Evolutionary conservation across 2,329 filamentous ascomycete genomes (phyloP), one percentile per base, ranked within the genome.

Genomic region (Pseudocercospora pini-densiflorae): DNA sequence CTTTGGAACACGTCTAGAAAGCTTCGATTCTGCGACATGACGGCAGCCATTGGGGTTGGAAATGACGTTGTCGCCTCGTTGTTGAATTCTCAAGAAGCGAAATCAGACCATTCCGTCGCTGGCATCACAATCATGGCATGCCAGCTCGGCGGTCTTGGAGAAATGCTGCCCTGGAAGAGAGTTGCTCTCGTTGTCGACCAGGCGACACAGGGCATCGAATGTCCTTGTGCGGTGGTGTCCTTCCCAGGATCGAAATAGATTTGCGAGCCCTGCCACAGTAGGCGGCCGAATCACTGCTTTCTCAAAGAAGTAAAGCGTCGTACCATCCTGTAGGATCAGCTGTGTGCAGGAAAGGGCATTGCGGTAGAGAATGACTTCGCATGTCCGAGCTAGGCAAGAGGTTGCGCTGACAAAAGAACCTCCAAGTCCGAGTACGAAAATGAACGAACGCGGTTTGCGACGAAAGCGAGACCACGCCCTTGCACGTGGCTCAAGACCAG

Each of bases 1-100:
- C 19, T 27, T 53, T 19, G 49, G n/a, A 53, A 53, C 49, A 14
- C 19, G 23, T 53, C 49, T 53, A 53, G 49, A 53, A 53, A 14
- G n/a, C 19, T 53, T 53, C 49, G 49, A 24, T 53, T 19, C n/a
- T 53, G 49, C 49, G 49, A 53, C 49, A 53, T 53, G 49, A 53
- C 49, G 49, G 24, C 24, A 24, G 49, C 21, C 12, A 27, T 14
- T 14, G 49, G 6, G 5, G 24, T 9, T 53, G 12, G 12, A 2
- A 16, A 27, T 53, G 21, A 12, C 19, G 19, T 19, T 53, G 49
- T 53, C 43, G 43, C 16, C 43, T 45, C 40, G 19, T 43, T 45
- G 29, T 3, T 9, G 14, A 5, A 45, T 45, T 19, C 19, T 45
- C 40, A 45, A 45, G 40, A 45, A 45, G 40, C 40, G 40, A 45